These are phyloP conservation scores for Xylariales sp. DNA, from an alignment of 2,329 filamentous ascomycete genomes.

Conservation along the genomic window DNA sequence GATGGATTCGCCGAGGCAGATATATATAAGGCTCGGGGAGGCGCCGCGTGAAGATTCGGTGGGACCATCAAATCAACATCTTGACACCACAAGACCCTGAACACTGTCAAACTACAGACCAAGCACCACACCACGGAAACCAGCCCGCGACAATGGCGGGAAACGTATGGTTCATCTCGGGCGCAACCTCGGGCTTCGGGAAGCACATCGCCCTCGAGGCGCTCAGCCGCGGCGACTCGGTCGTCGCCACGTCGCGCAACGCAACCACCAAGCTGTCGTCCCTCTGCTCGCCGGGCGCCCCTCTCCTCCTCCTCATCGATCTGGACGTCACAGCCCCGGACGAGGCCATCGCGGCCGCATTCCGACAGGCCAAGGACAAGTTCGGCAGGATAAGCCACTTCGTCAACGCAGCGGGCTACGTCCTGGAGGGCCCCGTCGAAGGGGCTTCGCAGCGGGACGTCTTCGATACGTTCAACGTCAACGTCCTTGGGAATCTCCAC, in stretches of 20 bases:
- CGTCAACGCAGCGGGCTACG: constrained; percentile 43
- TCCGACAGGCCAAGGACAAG: constrained; percentile 27
- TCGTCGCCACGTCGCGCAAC: constrained; percentile 45
- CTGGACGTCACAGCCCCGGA: constrained; percentile 43
- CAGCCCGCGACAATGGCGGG: too few relatives aligned
- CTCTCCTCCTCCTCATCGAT: constrained; percentile 34
- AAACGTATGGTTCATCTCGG: constrained; percentile 50
- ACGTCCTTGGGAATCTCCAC: constrained; percentile 36
- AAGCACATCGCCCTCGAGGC: constrained; percentile 37
- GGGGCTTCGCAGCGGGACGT: constrained; percentile 29
- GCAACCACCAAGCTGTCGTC: background rate
- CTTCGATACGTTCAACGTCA: constrained; percentile 30
- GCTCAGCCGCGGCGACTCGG: constrained; percentile 41
- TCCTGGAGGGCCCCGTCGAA: constrained; percentile 38
- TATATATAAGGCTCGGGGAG: too few relatives aligned
- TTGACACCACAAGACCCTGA: too few relatives aligned
- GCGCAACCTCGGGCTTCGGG: constrained; percentile 48
- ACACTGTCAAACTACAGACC: too few relatives aligned
- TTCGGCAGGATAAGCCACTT: constrained; percentile 41
- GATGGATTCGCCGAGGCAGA: too few relatives aligned
- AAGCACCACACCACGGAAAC: too few relatives aligned
- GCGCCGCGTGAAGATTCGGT: too few relatives aligned
- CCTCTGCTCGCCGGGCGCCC: background rate
- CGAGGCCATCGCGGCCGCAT: constrained; percentile 28
- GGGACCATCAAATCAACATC: too few relatives aligned